Percentiles rank a stretch among this genome's conserved stretches.
Evolutionary conservation across 2,329 filamentous ascomycete genomes (phyloP).

Genomic region (Lachnellula cervina): DNA sequence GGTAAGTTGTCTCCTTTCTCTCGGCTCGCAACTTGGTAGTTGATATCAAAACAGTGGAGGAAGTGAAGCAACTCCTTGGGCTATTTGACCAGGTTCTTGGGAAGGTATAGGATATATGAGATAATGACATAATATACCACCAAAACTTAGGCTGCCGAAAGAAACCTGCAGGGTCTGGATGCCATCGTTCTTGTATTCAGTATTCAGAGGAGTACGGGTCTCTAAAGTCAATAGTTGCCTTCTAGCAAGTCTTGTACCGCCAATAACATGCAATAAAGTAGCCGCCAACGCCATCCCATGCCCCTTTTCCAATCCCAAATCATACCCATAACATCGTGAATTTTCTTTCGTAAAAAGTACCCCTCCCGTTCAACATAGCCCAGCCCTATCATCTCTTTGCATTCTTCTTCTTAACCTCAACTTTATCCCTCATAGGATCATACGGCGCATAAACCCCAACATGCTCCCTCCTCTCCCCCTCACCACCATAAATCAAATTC

Average conservation of each 20-base stretch:
- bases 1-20: conserved; percentile 38
- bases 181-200: neutral
- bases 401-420: conserved; percentile 32
- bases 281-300: conserved; percentile 1
- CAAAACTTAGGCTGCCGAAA: neutral
- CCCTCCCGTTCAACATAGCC: neutral
- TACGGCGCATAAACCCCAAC: conserved; percentile 54
- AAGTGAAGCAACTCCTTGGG: conserved; percentile 48
- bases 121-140: neutral
- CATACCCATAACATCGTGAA: neutral
- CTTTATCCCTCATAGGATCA: conserved; percentile 47
- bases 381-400: conserved; percentile 16
- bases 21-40: neutral
- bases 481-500: conserved; percentile 42
- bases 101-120: conserved; percentile 8
- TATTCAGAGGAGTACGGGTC: neutral
- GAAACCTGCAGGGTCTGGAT: neutral
- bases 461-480: conserved; percentile 38
- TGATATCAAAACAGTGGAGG: conserved; percentile 42
- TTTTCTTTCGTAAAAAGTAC: neutral
- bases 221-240: neutral
- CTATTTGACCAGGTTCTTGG: conserved; percentile 47
- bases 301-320: neutral
- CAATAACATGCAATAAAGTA: neutral
- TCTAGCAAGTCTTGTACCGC: neutral